Conservation (phyloP, 2,329 filamentous ascomycete genomes). For the Cercospora sesami region DNA sequence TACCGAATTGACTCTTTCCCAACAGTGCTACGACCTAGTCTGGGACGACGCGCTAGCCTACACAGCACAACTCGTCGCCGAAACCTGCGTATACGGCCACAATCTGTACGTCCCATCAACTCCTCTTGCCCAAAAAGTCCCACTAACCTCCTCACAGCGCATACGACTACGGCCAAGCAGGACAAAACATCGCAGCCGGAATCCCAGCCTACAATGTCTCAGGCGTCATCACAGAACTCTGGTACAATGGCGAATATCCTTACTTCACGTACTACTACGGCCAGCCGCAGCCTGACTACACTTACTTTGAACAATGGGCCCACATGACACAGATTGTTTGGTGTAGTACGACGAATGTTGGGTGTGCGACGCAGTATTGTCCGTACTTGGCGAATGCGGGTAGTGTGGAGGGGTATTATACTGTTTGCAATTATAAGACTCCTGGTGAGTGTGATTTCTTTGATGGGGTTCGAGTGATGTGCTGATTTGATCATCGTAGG, state of each 20-base stretch:
- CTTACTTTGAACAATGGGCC: slow-evolving; percentile 65
- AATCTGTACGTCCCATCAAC: slow-evolving; percentile 61
- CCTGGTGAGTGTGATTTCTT: slow-evolving; percentile 58
- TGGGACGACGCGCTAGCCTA: slow-evolving; percentile 66
- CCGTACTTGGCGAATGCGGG: slow-evolving; percentile 50
- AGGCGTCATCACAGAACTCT: slow-evolving; percentile 71
- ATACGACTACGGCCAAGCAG: slow-evolving; percentile 40
- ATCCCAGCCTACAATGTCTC: slow-evolving; percentile 58
- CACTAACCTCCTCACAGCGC: slow-evolving; percentile 58
- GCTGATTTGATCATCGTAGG: background rate
- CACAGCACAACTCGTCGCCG: slow-evolving; percentile 65
- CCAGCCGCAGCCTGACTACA: slow-evolving; percentile 57
- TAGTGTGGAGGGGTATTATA: slow-evolving; percentile 60
- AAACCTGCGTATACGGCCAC: slow-evolving; percentile 70
- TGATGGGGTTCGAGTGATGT: background rate
- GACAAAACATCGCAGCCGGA: slow-evolving; percentile 85
- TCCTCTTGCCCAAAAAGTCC: slow-evolving; percentile 24
- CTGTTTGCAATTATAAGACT: slow-evolving; percentile 83
- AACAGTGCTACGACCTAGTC: slow-evolving; percentile 46
- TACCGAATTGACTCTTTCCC: slow-evolving; percentile 51
- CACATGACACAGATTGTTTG: slow-evolving; percentile 77
- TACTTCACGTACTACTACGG: slow-evolving; percentile 60
- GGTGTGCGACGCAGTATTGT: slow-evolving; percentile 63
- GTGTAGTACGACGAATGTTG: slow-evolving; percentile 62
- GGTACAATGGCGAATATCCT: slow-evolving; percentile 79